phyloP scores from a whole-genome alignment of 2,329 filamentous ascomycete species.

The Exophiala sp. region DNA sequence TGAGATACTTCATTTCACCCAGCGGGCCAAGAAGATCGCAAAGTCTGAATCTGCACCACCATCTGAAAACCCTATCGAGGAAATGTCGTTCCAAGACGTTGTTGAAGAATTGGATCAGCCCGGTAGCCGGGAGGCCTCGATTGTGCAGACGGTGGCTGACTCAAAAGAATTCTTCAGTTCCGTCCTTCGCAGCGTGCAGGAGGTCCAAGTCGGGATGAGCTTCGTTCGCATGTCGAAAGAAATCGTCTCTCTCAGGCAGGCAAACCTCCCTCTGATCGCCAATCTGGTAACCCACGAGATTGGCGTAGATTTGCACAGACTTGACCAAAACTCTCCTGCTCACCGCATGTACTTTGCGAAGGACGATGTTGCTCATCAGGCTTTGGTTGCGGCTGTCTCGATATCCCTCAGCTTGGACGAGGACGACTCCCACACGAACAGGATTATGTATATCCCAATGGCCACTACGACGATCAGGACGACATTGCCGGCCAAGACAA shows the following conservation, averaged over 20 bases:
- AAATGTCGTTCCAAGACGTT: slow-evolving; percentile 68
- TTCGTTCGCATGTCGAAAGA: slow-evolving; percentile 83
- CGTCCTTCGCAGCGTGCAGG: slow-evolving; percentile 85
- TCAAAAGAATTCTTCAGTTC: slow-evolving; percentile 91
- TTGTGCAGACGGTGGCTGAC: slow-evolving; percentile 82
- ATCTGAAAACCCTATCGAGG: slow-evolving; percentile 38
- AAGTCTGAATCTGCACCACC: slow-evolving; percentile 42
- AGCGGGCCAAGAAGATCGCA: slow-evolving; percentile 45
- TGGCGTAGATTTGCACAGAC: slow-evolving; percentile 83
- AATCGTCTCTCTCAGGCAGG: slow-evolving; percentile 64
- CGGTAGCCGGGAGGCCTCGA: slow-evolving; percentile 62
- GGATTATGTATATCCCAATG: slow-evolving; percentile 93
- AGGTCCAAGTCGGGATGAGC: slow-evolving; percentile 92
- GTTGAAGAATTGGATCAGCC: slow-evolving; percentile 69
- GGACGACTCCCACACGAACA: slow-evolving; percentile 78
- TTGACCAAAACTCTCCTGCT: slow-evolving; percentile 87
- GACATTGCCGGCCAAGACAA: slow-evolving; percentile 88
- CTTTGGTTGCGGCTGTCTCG: slow-evolving; percentile 83
- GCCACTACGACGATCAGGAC: slow-evolving; percentile 92
- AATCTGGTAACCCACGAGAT: slow-evolving; percentile 96
- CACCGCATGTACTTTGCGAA: slow-evolving; percentile 98
- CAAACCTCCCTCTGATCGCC: slow-evolving; percentile 69
- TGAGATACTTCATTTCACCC: slow-evolving; percentile 66
- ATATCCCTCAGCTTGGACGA: slow-evolving; percentile 90
- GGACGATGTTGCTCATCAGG: slow-evolving; percentile 91